Base-by-base conservation (phyloP, 148 eudicot genomes). In the Silene conica region DNA sequence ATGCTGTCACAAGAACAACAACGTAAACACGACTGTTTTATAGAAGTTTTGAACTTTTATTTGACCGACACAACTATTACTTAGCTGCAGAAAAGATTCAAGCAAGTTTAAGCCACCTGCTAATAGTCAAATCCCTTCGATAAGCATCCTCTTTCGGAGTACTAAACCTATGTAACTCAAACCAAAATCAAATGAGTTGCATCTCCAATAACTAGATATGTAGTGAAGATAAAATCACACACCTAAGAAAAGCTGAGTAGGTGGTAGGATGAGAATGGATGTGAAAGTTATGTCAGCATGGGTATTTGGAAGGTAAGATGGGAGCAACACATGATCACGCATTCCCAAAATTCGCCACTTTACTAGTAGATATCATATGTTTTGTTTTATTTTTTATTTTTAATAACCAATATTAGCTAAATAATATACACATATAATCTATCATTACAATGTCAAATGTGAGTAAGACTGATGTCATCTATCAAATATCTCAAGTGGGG, bases 81-180 rank as follows among this genome's bases (percentile, higher is more conserved):
- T 31, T 70, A 12, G 28, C 50, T 60, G 31, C 38, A n/a, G 58
- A 67, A 68, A 22, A n/a, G 13, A 50, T 10, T 34, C 38, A 20
- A 19, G 54, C n/a, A 65, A 16, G 60, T 54, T 12, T 22, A 69
- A 64, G 54, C 58, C 84, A 93, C 98, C 98, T 93, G 79, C 91
- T 95, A 77, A 95, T 95, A 20, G 99, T 95, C 77, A 95, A 85
- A 87, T 95, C 99, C 85, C 99, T 95, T 71, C 99, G 78, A 68
- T 82, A 88, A 58, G 97, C 99, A 92, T 95, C 99, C 82, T 92
- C 91, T 85, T 90, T 69, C 14, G 97, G 88, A 61, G 96, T 85
- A 74, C 99, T 97, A 86, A 95, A 95, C 79, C 83, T 93, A 96
- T 91, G 89, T 26, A 78, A 77, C 1, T 74, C 65, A 71, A 70